Conservation (phyloP, 2,329 filamentous ascomycete species). For the Plectosphaerella cucumerina region DNA sequence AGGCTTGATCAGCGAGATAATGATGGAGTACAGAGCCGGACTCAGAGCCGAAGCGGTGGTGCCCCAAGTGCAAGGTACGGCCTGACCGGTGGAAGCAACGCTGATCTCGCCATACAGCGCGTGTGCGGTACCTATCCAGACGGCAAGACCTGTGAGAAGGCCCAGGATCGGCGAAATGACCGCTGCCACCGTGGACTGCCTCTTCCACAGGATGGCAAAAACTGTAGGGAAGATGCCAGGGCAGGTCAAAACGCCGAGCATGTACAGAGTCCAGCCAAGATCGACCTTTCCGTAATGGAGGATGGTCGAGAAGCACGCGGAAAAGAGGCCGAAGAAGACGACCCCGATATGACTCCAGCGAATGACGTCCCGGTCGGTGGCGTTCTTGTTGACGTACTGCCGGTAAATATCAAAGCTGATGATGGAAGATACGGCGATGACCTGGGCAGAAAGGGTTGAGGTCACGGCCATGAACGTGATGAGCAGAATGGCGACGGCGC, state of each 20-base stretch:
- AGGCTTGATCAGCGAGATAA: slow-evolving; percentile 40
- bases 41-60: slow-evolving; percentile 43
- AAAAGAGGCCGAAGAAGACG: slow-evolving; percentile 46
- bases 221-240: slow-evolving; percentile 50
- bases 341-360: slow-evolving; percentile 48
- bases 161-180: slow-evolving; percentile 46
- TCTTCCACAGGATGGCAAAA: slow-evolving; percentile 48
- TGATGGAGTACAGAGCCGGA: slow-evolving; percentile 36
- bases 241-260: slow-evolving; percentile 49
- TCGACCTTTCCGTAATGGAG: slow-evolving; percentile 51
- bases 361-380: slow-evolving; percentile 44
- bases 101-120: slow-evolving; percentile 41
- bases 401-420: slow-evolving; percentile 51
- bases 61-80: slow-evolving; percentile 48
- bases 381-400: slow-evolving; percentile 40
- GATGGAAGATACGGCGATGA: slow-evolving; percentile 50
- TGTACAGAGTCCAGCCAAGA: slow-evolving; percentile 50
- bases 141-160: slow-evolving; percentile 43
- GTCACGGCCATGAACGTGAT: slow-evolving; percentile 78
- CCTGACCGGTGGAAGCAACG: slow-evolving; percentile 41
- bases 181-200: slow-evolving; percentile 43
- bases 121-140: slow-evolving; percentile 47
- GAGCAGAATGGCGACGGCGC: slow-evolving; percentile 63
- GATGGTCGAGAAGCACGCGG: slow-evolving; percentile 46
- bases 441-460: slow-evolving; percentile 45